These are phyloP conservation scores for Saprolegnia parasitica DNA, from an alignment of 352 stramenopile genomes.

Conservation along the genomic window DNA sequence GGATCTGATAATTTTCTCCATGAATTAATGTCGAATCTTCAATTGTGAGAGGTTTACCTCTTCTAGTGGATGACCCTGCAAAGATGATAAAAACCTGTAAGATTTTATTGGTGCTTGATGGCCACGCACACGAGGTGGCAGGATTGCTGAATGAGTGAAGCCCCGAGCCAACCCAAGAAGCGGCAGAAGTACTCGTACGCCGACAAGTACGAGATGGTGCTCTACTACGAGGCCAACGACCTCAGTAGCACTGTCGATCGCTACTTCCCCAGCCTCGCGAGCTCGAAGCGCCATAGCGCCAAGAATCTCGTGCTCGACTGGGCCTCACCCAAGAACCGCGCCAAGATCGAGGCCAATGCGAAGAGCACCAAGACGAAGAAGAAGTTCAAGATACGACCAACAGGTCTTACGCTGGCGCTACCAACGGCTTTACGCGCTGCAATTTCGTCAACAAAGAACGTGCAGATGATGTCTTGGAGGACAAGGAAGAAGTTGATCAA, in stretches of 20 bases:
- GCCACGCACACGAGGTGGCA: background rate
- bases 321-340: background rate
- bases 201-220: background rate
- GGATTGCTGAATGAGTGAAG: background rate
- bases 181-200: background rate
- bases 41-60: background rate
- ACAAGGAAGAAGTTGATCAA: background rate
- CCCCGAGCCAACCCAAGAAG: background rate
- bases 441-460: background rate
- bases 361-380: background rate
- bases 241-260: background rate
- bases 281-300: background rate
- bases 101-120: background rate
- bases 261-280: background rate
- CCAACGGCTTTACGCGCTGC: background rate
- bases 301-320: background rate
- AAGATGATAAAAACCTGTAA: background rate
- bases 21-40: background rate
- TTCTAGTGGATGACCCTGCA: background rate
- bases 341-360: background rate
- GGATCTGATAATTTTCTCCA: background rate
- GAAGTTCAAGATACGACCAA: background rate
- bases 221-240: background rate
- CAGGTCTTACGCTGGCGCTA: background rate
- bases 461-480: background rate